These are phyloP conservation scores for Cladophialophora exuberans DNA, from an alignment of 2,329 filamentous ascomycete species.

Conservation along the genomic window DNA sequence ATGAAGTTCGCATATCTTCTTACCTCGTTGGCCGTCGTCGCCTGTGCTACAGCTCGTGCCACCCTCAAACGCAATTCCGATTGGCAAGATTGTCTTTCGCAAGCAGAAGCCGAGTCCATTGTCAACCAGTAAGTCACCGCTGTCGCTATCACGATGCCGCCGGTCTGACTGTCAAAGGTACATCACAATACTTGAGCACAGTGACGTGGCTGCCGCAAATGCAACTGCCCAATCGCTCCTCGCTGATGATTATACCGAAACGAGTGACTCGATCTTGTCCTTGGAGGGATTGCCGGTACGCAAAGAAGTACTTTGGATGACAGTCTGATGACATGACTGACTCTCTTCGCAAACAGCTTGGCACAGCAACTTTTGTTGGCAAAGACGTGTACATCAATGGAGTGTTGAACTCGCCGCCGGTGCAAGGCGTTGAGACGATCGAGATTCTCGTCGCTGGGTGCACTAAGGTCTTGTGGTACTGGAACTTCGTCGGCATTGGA, in stretches of 20 bases:
- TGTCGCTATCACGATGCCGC: no score
- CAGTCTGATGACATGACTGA: background rate
- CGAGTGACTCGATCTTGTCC: slow-evolving; percentile 31
- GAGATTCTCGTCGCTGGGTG: slow-evolving; percentile 27
- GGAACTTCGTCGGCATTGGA: slow-evolving; percentile 29
- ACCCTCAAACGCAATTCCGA: slow-evolving; percentile 8
- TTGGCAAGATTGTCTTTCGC: slow-evolving; percentile 15
- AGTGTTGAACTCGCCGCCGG: slow-evolving; percentile 22
- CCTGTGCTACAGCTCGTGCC: slow-evolving; percentile 3
- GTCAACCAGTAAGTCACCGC: slow-evolving; percentile 16
- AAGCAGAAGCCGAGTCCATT: slow-evolving; percentile 19
- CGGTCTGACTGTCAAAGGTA: no score
- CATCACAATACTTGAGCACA: slow-evolving; percentile 23
- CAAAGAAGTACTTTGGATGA: background rate
- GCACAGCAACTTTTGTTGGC: slow-evolving; percentile 23
- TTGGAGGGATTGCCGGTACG: slow-evolving; percentile 29
- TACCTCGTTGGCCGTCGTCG: slow-evolving; percentile 13
- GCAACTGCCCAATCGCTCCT: slow-evolving; percentile 30
- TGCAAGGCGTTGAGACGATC: slow-evolving; percentile 27
- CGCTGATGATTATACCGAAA: slow-evolving; percentile 26
- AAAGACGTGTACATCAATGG: slow-evolving; percentile 28
- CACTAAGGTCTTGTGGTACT: slow-evolving; percentile 29
- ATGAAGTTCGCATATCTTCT: slow-evolving; percentile 21
- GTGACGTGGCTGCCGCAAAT: slow-evolving; percentile 24
- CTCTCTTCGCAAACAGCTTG: slow-evolving; percentile 20